Evolutionary conservation across 2,329 filamentous ascomycete genomes (phyloP).

Genomic region (Xylogone sp.): DNA sequence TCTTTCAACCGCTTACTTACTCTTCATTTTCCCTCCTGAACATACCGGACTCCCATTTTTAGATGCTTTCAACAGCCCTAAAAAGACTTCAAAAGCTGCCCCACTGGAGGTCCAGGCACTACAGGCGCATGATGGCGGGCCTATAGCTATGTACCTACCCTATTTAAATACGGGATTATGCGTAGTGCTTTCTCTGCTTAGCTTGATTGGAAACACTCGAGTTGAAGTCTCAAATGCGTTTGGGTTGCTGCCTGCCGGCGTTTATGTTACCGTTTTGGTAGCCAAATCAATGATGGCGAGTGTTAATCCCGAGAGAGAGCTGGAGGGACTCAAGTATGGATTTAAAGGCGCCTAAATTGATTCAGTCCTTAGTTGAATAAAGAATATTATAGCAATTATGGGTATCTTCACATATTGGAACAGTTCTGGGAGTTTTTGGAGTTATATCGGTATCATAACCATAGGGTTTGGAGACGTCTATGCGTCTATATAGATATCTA

Average conservation of each 20-base stretch:
- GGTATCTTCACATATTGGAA: not conserved
- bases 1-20: constrained; percentile 56
- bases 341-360: constrained; percentile 60
- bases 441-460: too few relatives aligned
- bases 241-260: constrained; percentile 49
- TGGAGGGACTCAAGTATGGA: constrained; percentile 59
- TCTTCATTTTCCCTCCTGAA: constrained; percentile 52
- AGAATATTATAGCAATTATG: not conserved
- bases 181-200: constrained; percentile 39
- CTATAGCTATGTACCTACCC: constrained; percentile 56
- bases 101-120: not conserved
- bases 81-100: not conserved
- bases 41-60: constrained; percentile 49
- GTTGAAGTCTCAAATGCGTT: constrained; percentile 36
- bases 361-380: not conserved
- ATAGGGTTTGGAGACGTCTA: too few relatives aligned
- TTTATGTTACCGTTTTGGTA: constrained; percentile 57
- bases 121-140: constrained; percentile 26
- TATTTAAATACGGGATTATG: constrained; percentile 57
- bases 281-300: constrained; percentile 64
- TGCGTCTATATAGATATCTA: not conserved
- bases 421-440: too few relatives aligned
- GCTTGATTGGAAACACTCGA: not conserved
- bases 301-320: constrained; percentile 61
- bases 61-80: constrained; percentile 38